Evolutionary conservation across 306 rosid species (phyloP), one percentile per base, ranked within the genome.

Genomic region (Dryas octopetala): DNA sequence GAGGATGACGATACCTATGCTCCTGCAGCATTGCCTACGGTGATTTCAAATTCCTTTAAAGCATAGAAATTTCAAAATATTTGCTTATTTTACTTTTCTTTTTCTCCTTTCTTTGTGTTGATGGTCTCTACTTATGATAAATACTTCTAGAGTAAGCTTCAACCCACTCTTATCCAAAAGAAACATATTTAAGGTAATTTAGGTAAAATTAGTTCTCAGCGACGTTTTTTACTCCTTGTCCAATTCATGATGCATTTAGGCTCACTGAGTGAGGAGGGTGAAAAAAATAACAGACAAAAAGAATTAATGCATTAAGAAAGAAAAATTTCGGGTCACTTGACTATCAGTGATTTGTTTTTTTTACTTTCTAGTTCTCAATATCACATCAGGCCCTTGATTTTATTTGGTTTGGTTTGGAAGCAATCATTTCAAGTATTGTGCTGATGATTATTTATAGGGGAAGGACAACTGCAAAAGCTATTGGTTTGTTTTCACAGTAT

Each of bases 1-100:
- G 97, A 93, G 89, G 98, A 93, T 57, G 98, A 93, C 70, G 98
- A 93, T 75, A 87, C 95, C 48, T 93, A 90, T 84, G 86, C 89
- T 76, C 98, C 96, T 23, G 82, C 91, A 7, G 76, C 90, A 74
- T 83, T 93, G 79, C 93, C 98, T 83, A 93, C 2, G 96, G 98
- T 93, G 83, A 79, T 82, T 84, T 84, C 86, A 66, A 72, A 73
- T 81, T 77, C 76, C 83, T 85, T 60, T 54, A 10, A 23, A 38
- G 73, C 62, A n/a, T 55, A 32, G 38, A 70, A 16, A 50, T 79
- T 74, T 62, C 52, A 61, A 28, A 78, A 8, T 52, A 41, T 52
- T 40, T 15, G 50, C 7, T 78, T 71, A 47, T 64, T 77, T 23
- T 70, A 38, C 40, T 15, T 40, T 5, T 19, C 53, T 59, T 77